Evolutionary conservation across 2,329 filamentous ascomycete genomes (phyloP).

Genomic region (Rachicladosporium sp.): DNA sequence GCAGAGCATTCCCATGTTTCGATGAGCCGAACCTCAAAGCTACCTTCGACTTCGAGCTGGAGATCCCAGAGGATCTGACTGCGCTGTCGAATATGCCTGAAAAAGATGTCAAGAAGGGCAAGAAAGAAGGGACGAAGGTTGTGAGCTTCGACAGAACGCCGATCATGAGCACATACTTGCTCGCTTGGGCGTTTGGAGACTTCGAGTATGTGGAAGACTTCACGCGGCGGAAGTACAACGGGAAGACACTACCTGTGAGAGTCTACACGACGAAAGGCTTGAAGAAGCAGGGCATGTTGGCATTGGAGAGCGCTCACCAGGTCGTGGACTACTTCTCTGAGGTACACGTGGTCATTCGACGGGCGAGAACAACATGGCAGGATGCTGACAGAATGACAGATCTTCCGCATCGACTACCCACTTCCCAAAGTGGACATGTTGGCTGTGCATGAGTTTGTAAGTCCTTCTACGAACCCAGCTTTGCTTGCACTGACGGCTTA

Average conservation of each 20-base stretch:
- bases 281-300: constrained; percentile 81
- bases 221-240: constrained; percentile 81
- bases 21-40: constrained; percentile 97
- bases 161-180: constrained; percentile 77
- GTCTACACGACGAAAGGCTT: constrained; percentile 94
- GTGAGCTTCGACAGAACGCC: constrained; percentile 76
- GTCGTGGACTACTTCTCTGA: constrained; percentile 96
- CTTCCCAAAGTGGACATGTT: constrained; percentile 84
- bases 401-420: constrained; percentile 87
- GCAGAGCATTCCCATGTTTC: constrained; percentile 92
- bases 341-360: constrained; percentile 18
- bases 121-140: constrained; percentile 49
- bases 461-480: constrained; percentile 16
- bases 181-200: constrained; percentile 91
- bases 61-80: constrained; percentile 76
- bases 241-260: constrained; percentile 79
- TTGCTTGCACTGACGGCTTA: constrained; percentile 15
- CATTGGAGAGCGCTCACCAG: constrained; percentile 80
- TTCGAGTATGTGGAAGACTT: constrained; percentile 93
- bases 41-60: constrained; percentile 86
- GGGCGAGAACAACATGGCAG: not conserved
- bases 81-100: constrained; percentile 94
- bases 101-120: constrained; percentile 57
- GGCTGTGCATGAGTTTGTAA: constrained; percentile 84
- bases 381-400: constrained; percentile 24